Evolutionary conservation across 257 asterid genomes (phyloP), one percentile per base, ranked within the genome.

Genomic region (Handroanthus guayacan): DNA sequence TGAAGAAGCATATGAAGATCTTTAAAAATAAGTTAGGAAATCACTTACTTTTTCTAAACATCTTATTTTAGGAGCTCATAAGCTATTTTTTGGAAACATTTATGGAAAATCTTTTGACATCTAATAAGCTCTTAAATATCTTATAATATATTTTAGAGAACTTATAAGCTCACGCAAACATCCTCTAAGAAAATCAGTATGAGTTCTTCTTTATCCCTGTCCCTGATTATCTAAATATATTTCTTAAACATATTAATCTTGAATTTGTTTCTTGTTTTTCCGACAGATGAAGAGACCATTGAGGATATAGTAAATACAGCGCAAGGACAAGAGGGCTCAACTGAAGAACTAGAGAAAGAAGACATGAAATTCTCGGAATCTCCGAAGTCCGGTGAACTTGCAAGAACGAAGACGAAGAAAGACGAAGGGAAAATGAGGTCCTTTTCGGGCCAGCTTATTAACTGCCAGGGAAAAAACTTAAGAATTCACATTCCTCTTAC

Each of bases 401-500:
- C 16, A 73, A 84, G 75, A 43, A 60, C 74, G 84, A 88, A 87
- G 52, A 75, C 79, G 72, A 89, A 77, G 78, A 84, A 73, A 44
- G 89, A 80, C 62, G 90, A 87, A 0, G 74, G 65, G 9, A 90
- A 80, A 57, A 4, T 68, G 9, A 86, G 79, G 79, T 85, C 79
- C 34, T 69, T 78, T 47, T 86, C 92, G 0, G 84, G 76, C 36
- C 83, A 83, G 5, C 72, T 79, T 3, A 78, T 90, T 5, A 84
- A 82, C 48, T 79, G 75, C 75, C 92, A 85, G 17, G 97, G 97
- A 64, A 92, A 88, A 72, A 88, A 82, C 82, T 79, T 95, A 67
- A 90, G 89, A 77, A 83, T 93, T 43, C 87, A 89, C 87, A 85
- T 95, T 76, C 99, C 99, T 6, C 57, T 87, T 8, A 93, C 97